A percentile compares a stretch with the other conserved stretches of the same genome.
Evolutionary conservation across 176 grass and related monocot species (phyloP).

Genomic region (Oryza rufipogon): DNA sequence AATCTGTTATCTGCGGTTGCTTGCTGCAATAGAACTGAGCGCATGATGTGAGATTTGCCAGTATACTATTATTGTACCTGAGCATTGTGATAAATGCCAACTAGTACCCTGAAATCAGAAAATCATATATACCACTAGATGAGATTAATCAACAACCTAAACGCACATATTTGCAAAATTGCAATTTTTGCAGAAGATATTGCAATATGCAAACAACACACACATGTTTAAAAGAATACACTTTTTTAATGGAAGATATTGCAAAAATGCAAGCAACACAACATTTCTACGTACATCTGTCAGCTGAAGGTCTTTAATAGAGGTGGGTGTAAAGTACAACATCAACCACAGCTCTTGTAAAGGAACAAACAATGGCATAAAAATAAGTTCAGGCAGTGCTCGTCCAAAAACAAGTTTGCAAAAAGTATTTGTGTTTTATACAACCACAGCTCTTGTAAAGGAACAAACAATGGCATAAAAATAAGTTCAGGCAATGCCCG

Average conservation of each 20-base stretch:
- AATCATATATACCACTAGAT: background rate
- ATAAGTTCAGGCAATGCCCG: background rate
- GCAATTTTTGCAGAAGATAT: background rate
- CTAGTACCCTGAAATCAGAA: background rate
- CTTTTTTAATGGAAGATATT: background rate
- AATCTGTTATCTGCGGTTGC: background rate
- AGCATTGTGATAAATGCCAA: background rate
- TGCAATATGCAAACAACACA: background rate
- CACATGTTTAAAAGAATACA: background rate
- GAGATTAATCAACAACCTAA: background rate
- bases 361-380: background rate
- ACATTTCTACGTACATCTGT: background rate
- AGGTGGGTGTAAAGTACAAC: background rate
- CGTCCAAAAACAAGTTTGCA: background rate
- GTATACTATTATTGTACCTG: background rate
- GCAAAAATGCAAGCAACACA: background rate
- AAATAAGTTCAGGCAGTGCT: background rate
- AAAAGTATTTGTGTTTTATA: background rate
- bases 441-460: background rate
- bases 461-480: background rate
- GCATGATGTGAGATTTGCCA: background rate
- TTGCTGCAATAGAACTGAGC: background rate
- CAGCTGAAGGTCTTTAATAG: background rate
- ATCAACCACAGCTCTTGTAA: background rate
- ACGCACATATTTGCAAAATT: background rate